These are phyloP conservation scores for Macrocystidia cucumis DNA, from an alignment of 1,284 basidiomycete genomes.

Conservation along the genomic window DNA sequence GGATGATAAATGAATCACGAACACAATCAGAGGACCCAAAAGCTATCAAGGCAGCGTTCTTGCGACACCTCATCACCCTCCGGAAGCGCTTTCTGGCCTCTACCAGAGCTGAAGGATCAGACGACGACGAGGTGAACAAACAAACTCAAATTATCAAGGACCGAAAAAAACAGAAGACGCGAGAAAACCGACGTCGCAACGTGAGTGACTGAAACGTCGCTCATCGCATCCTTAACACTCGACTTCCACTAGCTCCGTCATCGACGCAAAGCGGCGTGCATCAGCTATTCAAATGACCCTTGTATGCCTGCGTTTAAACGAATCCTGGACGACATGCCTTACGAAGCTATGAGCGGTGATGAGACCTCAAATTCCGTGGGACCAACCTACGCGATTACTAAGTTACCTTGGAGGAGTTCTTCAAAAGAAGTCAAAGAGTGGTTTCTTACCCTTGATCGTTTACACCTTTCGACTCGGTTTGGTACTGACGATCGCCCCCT, in stretches of 20 bases:
- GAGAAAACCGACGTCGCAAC: background rate
- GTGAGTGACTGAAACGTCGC: background rate
- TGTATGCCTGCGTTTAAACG: constrained; percentile 5
- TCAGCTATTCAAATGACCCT: constrained; percentile 1
- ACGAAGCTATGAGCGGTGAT: constrained; percentile 8
- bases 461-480: constrained; percentile 6
- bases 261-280: constrained; percentile 1
- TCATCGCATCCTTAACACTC: background rate
- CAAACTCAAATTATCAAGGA: background rate
- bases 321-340: constrained; percentile 2
- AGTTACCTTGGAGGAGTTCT: constrained; percentile 4
- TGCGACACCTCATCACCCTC: background rate
- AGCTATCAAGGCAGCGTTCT: background rate
- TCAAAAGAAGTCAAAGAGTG: background rate
- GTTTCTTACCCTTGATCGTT: constrained; percentile 3
- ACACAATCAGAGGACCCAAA: background rate
- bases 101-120: background rate
- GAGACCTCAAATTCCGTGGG: constrained; percentile 2
- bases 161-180: background rate
- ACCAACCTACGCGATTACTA: constrained; percentile 5
- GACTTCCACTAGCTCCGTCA: constrained; percentile 4
- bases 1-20: background rate
- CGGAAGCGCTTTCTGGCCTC: background rate
- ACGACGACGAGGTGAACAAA: too few relatives aligned
- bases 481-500: background rate